A percentile compares a stretch with the other conserved stretches of the same genome.
phyloP scores from a whole-genome alignment of 164 flowering plant genomes.

The Magnolia officinalis region DNA sequence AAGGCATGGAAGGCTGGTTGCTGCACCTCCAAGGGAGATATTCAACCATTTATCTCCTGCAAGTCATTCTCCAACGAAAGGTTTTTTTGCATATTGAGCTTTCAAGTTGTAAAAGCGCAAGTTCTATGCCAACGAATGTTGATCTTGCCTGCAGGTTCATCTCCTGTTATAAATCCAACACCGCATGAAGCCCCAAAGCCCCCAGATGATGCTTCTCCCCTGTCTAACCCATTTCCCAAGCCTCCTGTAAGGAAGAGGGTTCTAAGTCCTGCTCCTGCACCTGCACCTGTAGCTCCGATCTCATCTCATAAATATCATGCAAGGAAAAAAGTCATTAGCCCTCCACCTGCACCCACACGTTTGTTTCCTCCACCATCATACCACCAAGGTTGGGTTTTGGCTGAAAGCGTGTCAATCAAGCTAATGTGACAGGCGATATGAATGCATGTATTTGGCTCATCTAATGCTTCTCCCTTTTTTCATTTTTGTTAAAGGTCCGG shows the following conservation, averaged over 20 bases:
- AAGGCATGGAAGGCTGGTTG: conserved; percentile 28
- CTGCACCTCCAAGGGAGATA: conserved; percentile 32
- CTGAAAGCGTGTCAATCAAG: not conserved
- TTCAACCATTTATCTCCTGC: conserved; percentile 20
- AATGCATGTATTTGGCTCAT: not conserved
- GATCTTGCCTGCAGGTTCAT: conserved; percentile 18
- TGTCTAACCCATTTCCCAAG: not conserved
- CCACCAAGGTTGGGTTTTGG: conserved; percentile 36
- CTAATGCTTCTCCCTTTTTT: too few species aligned
- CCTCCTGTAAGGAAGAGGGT: conserved; percentile 6
- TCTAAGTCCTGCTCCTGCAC: conserved; percentile 36
- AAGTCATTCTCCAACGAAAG: conserved; percentile 29
- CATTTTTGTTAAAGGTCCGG: conserved; percentile 24
- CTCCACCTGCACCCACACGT: conserved; percentile 35
- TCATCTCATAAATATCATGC: conserved; percentile 30
- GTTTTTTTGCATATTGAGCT: conserved; percentile 13
- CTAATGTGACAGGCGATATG: too few species aligned
- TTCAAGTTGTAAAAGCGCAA: not conserved
- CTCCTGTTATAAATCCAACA: conserved; percentile 35
- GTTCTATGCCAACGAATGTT: not conserved
- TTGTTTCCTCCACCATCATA: conserved; percentile 25
- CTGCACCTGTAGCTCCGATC: conserved; percentile 33
- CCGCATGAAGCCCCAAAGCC: conserved; percentile 14
- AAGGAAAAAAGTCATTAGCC: conserved; percentile 25
- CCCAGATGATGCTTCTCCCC: conserved; percentile 9